phyloP scores from a whole-genome alignment of 2,329 filamentous ascomycete genomes.

The Ophiobolus disseminans region DNA sequence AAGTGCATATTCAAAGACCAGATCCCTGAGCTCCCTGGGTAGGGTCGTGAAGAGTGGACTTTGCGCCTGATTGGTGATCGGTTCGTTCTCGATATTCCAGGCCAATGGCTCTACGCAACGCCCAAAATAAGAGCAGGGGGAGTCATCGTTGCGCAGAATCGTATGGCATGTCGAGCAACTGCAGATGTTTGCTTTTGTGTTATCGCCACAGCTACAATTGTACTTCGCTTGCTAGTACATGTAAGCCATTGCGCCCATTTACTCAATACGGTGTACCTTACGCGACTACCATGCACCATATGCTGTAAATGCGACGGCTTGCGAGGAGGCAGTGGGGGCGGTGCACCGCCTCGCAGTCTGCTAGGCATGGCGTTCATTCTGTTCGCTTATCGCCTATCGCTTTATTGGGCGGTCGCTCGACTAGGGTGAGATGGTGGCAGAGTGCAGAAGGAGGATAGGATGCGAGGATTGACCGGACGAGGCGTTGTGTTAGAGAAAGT shows the following conservation, averaged over 20 bases:
- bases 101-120: constrained; percentile 23
- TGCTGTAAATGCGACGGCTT: background rate
- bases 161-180: constrained; percentile 6
- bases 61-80: constrained; percentile 9
- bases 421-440: no score
- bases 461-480: no score
- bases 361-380: background rate
- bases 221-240: constrained; percentile 10
- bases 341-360: background rate
- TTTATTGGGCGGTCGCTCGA: no score
- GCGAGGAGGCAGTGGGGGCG: background rate
- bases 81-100: constrained; percentile 16
- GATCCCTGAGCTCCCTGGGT: constrained; percentile 24
- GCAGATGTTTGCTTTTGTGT: background rate
- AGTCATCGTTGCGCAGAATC: constrained; percentile 3
- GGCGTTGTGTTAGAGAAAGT: no score
- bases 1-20: constrained; percentile 25
- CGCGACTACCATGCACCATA: constrained; percentile 3
- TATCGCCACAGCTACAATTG: constrained; percentile 11
- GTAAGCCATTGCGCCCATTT: background rate
- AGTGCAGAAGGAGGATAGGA: no score
- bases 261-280: background rate
- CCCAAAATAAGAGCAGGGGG: constrained; percentile 8
- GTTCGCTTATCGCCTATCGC: background rate
- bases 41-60: constrained; percentile 18